phyloP scores from a whole-genome alignment of 1,139 yeast genomes.

The Geotrichum aggregatum region DNA sequence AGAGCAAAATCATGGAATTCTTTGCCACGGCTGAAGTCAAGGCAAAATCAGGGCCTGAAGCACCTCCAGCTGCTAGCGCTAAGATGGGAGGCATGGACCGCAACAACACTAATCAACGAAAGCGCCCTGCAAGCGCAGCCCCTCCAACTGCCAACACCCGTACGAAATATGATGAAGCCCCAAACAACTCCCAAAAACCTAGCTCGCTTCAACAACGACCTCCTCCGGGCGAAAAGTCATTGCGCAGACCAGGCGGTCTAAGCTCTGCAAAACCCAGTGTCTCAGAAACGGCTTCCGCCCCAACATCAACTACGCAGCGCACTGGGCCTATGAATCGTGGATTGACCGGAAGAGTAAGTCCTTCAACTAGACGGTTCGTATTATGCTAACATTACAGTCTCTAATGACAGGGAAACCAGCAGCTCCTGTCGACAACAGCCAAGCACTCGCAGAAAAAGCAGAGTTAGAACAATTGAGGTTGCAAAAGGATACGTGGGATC shows the following conservation, averaged over 20 bases:
- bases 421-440: slow-evolving; percentile 16
- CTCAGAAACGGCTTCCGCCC: slow-evolving; percentile 6
- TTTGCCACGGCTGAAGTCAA: slow-evolving; percentile 45
- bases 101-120: background rate
- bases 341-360: slow-evolving; percentile 8
- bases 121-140: background rate
- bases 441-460: slow-evolving; percentile 36
- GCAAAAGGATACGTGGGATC: slow-evolving; percentile 51
- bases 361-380: background rate
- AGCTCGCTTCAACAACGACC: background rate
- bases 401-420: slow-evolving; percentile 3
- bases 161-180: background rate
- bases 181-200: background rate
- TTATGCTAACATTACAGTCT: background rate
- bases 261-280: background rate
- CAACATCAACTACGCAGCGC: background rate
- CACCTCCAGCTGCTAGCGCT: slow-evolving; percentile 24
- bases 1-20: slow-evolving; percentile 58
- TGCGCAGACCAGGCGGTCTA: background rate
- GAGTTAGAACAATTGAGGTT: slow-evolving; percentile 52
- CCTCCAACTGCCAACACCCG: background rate
- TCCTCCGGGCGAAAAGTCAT: background rate
- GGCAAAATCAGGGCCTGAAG: slow-evolving; percentile 21
- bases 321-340: slow-evolving; percentile 9
- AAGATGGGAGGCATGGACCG: background rate